Conservation (phyloP, 2,329 filamentous ascomycete genomes). For the Clarireedia homoeocarpa region DNA sequence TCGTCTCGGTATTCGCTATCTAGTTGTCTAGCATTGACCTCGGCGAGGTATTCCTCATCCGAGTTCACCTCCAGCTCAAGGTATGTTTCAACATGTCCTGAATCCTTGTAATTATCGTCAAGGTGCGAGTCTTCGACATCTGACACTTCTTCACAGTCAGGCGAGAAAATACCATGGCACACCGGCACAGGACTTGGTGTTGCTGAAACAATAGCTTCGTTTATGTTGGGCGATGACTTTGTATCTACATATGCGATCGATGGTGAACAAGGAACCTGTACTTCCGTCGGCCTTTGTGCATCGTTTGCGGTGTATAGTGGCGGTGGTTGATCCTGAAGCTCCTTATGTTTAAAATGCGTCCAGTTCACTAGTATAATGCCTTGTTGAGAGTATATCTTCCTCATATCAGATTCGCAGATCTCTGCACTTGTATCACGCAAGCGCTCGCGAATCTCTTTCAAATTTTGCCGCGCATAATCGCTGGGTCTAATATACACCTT, state of each 20-base stretch:
- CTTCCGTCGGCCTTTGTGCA: not conserved
- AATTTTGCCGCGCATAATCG: not conserved
- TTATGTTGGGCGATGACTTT: too few relatives aligned
- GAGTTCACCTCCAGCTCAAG: not conserved
- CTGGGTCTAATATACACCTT: not conserved
- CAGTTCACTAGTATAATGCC: not conserved
- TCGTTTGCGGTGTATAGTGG: not conserved
- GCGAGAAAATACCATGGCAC: not conserved
- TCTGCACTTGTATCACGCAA: not conserved
- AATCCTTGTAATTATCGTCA: not conserved
- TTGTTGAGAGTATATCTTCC: not conserved
- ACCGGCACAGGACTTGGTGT: not conserved
- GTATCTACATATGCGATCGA: not conserved
- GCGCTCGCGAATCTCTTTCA: not conserved
- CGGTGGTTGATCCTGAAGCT: not conserved
- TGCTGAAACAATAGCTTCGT: not conserved
- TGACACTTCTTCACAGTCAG: not conserved
- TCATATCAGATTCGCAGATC: not conserved
- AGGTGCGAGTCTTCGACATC: not conserved
- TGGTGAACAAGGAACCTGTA: not conserved
- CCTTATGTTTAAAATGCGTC: not conserved
- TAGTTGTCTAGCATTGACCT: too few relatives aligned
- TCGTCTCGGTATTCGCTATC: too few relatives aligned
- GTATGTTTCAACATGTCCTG: not conserved
- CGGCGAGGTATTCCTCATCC: not conserved